Base-by-base conservation (phyloP, 805 yeast species). In the Teunomyces atbi region DNA sequence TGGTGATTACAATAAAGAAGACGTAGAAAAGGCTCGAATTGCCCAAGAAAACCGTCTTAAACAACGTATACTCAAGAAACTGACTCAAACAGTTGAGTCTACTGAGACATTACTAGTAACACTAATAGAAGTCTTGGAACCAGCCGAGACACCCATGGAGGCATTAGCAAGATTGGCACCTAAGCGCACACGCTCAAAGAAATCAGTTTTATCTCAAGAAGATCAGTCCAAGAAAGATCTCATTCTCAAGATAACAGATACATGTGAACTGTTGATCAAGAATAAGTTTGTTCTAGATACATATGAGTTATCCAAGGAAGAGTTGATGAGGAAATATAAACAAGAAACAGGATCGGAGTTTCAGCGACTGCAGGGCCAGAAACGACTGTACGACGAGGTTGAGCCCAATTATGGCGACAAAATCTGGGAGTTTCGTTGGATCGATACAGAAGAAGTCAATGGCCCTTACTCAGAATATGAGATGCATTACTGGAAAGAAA, bases 71-170 rank as follows among this genome's bases (percentile, higher is more conserved):
- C 5, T n/a, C 6, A 36, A 21, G n/a, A 21, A 21, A 8, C 30
- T 19, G 11, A 10, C 10, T 6, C 13, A 11, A 18, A 18, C 13
- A 10, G 4, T 27, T 7, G 10, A n/a, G 6, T 19, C 26, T 18
- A 27, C 33, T 5, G 23, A n/a, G 15, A 39, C 42, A 7, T 41
- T 62, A 18, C 46, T 71, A 7, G 38, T 16, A 30, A 41, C 37
- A 1, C 53, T 83, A n/a, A 73, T 83, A 3, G 60, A 47, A 1
- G n/a, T 56, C 1, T 57, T 84, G 33, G 77, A 81, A 40, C 81
- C 85, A 0, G 82, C 78, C 2, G 90, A 84, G 55, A 74, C 82
- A 0, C 75, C 84, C 1, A 51, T 79, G 59, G 88, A 84, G 54
- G 77, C 81, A 1, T 60, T 84, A 28, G 58, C 78, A 54, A 53